Conservation (phyloP, 192 early-diverging fungal genomes). For the Linderina pennispora region DNA sequence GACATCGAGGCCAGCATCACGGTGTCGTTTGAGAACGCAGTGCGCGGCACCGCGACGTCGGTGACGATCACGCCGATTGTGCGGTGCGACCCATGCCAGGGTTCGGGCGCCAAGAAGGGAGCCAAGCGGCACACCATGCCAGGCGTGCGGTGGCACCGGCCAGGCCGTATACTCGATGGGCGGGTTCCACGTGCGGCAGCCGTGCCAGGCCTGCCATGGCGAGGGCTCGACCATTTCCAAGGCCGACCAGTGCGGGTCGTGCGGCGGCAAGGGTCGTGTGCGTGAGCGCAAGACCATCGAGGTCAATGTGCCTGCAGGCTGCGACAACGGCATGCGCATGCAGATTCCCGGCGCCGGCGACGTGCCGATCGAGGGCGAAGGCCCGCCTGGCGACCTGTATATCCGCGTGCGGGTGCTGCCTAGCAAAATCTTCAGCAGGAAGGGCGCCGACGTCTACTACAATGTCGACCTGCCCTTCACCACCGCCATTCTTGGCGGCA, state of each 20-base stretch:
- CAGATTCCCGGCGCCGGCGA: constrained; percentile 77
- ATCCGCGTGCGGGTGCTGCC: constrained; percentile 72
- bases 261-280: constrained; percentile 77
- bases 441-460: constrained; percentile 73
- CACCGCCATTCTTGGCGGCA: constrained; percentile 85
- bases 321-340: constrained; percentile 78
- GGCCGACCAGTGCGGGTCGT: constrained; percentile 66
- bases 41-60: constrained; percentile 64
- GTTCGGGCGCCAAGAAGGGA: constrained; percentile 74
- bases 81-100: constrained; percentile 74
- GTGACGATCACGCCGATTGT: constrained; percentile 62
- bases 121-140: constrained; percentile 64
- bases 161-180: constrained; percentile 74
- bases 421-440: constrained; percentile 74
- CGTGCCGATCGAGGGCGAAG: constrained; percentile 63
- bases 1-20: constrained; percentile 60
- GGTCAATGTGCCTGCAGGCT: constrained; percentile 79
- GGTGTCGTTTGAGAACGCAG: constrained; percentile 88
- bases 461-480: constrained; percentile 74
- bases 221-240: constrained; percentile 62
- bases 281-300: constrained; percentile 62
- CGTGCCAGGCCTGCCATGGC: constrained; percentile 81
- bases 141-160: constrained; percentile 76
- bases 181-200: constrained; percentile 85
- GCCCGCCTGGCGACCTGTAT: constrained; percentile 76